Evolutionary conservation across 2,329 filamentous ascomycete species (phyloP).

Genomic region (Fusarium armeniacum): DNA sequence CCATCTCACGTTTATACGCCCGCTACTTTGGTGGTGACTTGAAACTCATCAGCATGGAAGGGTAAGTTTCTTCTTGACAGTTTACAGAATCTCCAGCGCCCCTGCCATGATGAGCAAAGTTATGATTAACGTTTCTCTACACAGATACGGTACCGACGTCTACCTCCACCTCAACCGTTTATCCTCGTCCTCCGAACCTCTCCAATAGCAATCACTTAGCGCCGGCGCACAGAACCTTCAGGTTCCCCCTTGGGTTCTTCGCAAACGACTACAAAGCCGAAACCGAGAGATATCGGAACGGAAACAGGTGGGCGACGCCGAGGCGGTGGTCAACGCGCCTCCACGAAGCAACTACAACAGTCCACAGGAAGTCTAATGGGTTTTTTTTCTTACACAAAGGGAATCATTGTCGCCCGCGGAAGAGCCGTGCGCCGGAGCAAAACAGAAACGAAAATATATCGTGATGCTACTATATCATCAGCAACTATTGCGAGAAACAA

Average conservation of each 20-base stretch:
- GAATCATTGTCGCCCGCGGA: constrained; percentile 44
- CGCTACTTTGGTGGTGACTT: constrained; percentile 97
- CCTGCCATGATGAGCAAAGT: constrained; percentile 7
- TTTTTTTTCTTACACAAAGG: constrained; percentile 46
- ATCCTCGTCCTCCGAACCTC: constrained; percentile 93
- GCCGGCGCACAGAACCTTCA: constrained; percentile 54
- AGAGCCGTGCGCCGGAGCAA: constrained; percentile 46
- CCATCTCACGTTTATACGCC: constrained; percentile 93
- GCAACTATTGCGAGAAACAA: constrained; percentile 32
- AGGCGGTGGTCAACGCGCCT: constrained; percentile 76
- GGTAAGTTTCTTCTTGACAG: constrained; percentile 69
- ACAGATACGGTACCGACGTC: constrained; percentile 97
- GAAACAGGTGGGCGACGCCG: constrained; percentile 90
- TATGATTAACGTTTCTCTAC: constrained; percentile 34
- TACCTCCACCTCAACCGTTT: constrained; percentile 98
- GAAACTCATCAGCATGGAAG: constrained; percentile 99
- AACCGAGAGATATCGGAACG: constrained; percentile 82
- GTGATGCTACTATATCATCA: constrained; percentile 33
- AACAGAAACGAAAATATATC: constrained; percentile 39
- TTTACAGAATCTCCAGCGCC: constrained; percentile 3
- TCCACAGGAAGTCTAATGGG: constrained; percentile 51
- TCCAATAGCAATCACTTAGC: constrained; percentile 87
- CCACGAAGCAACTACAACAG: constrained; percentile 54
- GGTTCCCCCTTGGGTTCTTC: constrained; percentile 57
- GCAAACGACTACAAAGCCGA: constrained; percentile 75